Evolutionary conservation across 768 basidiomycete genomes (phyloP), one percentile per base, ranked within the genome.

Genomic region (Nidularia pulvinata): DNA sequence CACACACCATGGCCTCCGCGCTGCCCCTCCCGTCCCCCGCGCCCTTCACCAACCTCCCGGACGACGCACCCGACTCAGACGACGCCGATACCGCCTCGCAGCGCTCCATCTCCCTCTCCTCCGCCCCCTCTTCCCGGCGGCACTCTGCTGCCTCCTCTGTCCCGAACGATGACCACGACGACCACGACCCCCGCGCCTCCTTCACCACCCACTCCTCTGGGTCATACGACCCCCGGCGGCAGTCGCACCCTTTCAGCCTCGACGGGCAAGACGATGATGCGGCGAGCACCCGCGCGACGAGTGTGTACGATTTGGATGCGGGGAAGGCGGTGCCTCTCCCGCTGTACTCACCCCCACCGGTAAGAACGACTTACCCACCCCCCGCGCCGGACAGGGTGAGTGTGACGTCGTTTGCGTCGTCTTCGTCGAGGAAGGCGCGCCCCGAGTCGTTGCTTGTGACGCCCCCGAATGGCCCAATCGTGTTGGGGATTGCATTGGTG

Each of bases 401-500:
- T 1, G 72, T 86, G 33, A 72, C 80, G 2, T 91, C 89, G 3
- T 80, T 84, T 56, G 76, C 82, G 14, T 90, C 89, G 0, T 77
- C 74, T 6, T 80, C 84, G 10, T 88, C 87, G 55, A 61, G 77
- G 46, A 94, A 93, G 67, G 80, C 85, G 33, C 82, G 91, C 14
- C 92, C 91, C 6, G 91, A 94, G 63, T 91, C 89, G 4, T 71
- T 91, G 65, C 62, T 94, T 7, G 68, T 91, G n/a, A 78, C 81
- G 33, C 76, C 85, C 13, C 76, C 80, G 0, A 70, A 71, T n/a
- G 73, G 75, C 5, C 85, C 85, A 6, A 72, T 95, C 19, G 78
- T 96, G 13, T 76, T 95, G 4, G 95, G 95, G 4, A 86, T 96
- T 50, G 93, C 92, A 2, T 73, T 97, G n/a, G 87, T 97, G 34